A percentile compares a stretch with the other conserved stretches of the same genome.
Evolutionary conservation across 805 yeast genomes (phyloP).

Genomic region (Monosporozyma servazzii): DNA sequence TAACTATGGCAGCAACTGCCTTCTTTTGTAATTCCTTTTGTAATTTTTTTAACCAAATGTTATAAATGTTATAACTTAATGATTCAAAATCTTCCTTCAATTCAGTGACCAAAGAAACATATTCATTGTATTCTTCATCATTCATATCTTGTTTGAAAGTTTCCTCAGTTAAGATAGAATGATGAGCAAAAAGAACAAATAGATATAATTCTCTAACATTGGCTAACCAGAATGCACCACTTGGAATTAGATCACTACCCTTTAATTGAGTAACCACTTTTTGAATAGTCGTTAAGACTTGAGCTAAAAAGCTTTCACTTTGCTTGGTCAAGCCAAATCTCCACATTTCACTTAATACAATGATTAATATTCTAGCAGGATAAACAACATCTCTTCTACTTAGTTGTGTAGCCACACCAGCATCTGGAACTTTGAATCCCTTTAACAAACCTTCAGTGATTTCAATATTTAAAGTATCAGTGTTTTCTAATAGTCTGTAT

Average conservation of each 20-base stretch:
- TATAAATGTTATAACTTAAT: constrained; percentile 85
- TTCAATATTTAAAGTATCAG: constrained; percentile 67
- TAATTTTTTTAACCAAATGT: constrained; percentile 94
- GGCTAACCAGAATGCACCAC: constrained; percentile 96
- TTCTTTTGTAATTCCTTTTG: constrained; percentile 84
- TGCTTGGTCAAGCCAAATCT: constrained; percentile 87
- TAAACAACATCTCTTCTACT: constrained; percentile 85
- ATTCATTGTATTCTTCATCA: constrained; percentile 82
- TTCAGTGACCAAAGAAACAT: constrained; percentile 77
- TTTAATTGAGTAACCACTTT: constrained; percentile 66
- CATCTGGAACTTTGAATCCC: constrained; percentile 77
- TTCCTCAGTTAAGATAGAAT: constrained; percentile 80
- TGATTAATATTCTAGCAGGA: constrained; percentile 92
- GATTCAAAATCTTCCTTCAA: constrained; percentile 92
- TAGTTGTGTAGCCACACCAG: constrained; percentile 74
- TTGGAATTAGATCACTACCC: constrained; percentile 79
- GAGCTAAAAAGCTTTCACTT: constrained; percentile 84
- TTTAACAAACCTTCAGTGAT: constrained; percentile 78
- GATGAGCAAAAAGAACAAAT: constrained; percentile 88
- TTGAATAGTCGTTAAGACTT: constrained; percentile 80
- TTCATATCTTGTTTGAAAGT: constrained; percentile 75
- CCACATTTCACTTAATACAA: constrained; percentile 96
- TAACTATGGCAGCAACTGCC: constrained; percentile 88
- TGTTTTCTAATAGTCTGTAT: constrained; percentile 59
- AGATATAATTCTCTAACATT: constrained; percentile 93